Percentiles rank a stretch among this genome's conserved stretches.
Evolutionary conservation across 805 yeast species (phyloP).

Genomic region (Starmerella tilneyi): DNA sequence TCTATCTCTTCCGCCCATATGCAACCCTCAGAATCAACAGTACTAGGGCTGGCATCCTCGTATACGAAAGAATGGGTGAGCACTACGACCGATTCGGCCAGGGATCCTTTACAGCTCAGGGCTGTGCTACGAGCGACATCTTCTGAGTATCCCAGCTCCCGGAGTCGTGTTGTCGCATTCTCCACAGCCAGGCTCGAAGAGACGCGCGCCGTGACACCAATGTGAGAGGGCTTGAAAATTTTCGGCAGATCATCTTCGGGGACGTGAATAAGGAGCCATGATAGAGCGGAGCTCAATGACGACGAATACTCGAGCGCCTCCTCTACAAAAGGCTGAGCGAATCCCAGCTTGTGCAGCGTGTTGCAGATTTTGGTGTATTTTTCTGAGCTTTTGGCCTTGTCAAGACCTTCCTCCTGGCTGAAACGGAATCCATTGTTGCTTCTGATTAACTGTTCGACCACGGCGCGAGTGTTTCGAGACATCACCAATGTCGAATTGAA

Average conservation of each 20-base stretch:
- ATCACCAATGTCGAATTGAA: conserved; percentile 45
- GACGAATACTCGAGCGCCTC: conserved; percentile 56
- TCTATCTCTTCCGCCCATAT: conserved; percentile 71
- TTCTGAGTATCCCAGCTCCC: conserved; percentile 59
- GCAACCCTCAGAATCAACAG: conserved; percentile 18
- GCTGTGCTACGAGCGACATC: conserved; percentile 50
- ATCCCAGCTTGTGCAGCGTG: conserved; percentile 46
- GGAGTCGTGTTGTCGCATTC: conserved; percentile 46
- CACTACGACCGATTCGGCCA: conserved; percentile 37
- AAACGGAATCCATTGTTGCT: conserved; percentile 38
- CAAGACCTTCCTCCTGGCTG: conserved; percentile 23
- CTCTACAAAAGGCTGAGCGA: conserved; percentile 53
- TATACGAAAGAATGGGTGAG: conserved; percentile 28
- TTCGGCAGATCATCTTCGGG: conserved; percentile 90
- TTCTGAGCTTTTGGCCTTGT: conserved; percentile 4
- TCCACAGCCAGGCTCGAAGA: conserved; percentile 47
- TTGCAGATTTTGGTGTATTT: conserved; percentile 15
- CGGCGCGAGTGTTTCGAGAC: conserved; percentile 49
- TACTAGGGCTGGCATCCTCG: conserved; percentile 8
- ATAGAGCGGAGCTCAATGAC: conserved; percentile 45
- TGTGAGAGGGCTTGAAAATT: conserved; percentile 29
- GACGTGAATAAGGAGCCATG: conserved; percentile 74
- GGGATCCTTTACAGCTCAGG: conserved; percentile 24
- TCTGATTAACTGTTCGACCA: conserved; percentile 51
- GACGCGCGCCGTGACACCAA: conserved; percentile 31